phyloP scores from a whole-genome alignment of 257 asterid genomes.

The Solanum sejunctum region DNA sequence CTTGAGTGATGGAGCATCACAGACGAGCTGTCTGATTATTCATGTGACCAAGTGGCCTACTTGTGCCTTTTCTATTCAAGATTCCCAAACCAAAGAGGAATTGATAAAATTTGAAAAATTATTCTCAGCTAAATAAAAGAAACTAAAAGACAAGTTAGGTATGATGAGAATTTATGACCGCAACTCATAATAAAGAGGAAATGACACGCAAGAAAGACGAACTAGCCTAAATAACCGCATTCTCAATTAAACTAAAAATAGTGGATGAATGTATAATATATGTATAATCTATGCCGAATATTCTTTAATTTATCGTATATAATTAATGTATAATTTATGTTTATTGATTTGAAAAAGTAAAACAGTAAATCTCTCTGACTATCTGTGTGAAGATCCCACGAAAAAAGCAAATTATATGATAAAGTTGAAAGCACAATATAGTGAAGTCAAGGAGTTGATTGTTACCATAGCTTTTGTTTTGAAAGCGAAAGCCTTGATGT shows the following conservation, averaged over 20 bases:
- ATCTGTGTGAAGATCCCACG: neutral
- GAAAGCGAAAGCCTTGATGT: conserved; percentile 66
- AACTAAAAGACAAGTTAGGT: neutral
- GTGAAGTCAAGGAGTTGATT: neutral
- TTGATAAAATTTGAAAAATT: neutral
- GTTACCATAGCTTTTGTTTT: conserved; percentile 68
- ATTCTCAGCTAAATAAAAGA: neutral
- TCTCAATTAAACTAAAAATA: too few relatives aligned
- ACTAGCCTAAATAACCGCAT: neutral
- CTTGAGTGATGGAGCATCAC: neutral
- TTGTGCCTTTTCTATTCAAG: neutral
- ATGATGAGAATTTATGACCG: neutral
- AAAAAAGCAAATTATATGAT: neutral
- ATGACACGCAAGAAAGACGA: neutral
- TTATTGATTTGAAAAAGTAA: rapidly evolving
- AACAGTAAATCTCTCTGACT: neutral
- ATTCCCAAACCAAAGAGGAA: neutral
- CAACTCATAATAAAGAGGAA: neutral
- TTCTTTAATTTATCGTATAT: neutral
- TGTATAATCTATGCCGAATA: neutral
- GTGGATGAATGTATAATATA: neutral
- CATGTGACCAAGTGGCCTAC: neutral
- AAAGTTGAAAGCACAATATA: neutral
- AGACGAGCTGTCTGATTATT: neutral
- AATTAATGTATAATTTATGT: neutral